A percentile compares a stretch with the other conserved stretches of the same genome.
Conservation (phyloP, 768 basidiomycete species). For the Tulasnella sp. region DNA sequence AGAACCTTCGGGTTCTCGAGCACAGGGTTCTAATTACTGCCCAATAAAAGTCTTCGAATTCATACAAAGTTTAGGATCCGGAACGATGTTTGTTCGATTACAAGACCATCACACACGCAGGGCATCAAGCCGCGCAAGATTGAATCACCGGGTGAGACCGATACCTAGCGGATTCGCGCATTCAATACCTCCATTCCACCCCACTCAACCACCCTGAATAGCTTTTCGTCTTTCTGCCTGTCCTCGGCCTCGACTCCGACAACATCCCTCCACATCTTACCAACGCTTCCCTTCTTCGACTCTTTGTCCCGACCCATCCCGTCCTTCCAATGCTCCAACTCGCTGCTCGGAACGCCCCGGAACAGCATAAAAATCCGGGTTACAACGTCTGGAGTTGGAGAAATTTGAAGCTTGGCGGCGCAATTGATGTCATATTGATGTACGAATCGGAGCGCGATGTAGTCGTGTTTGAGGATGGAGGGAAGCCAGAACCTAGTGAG, state of each 20-base stretch:
- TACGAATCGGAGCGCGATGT: conserved; percentile 51
- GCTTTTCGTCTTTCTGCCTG: conserved; percentile 40
- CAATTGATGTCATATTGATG: background rate
- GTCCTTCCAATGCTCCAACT: background rate
- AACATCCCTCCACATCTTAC: background rate
- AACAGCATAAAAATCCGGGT: background rate
- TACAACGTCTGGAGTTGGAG: background rate
- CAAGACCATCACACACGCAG: too few relatives aligned
- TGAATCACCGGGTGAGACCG: too few relatives aligned
- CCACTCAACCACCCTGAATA: conserved; percentile 54
- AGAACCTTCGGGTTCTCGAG: too few relatives aligned
- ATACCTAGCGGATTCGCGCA: background rate
- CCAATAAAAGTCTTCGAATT: too few relatives aligned
- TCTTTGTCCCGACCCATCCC: background rate
- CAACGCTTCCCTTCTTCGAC: background rate
- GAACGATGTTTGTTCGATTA: too few relatives aligned
- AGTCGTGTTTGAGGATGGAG: conserved; percentile 47
- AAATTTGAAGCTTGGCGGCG: background rate
- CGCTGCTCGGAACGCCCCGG: background rate
- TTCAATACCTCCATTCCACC: conserved; percentile 52
- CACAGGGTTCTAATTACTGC: too few relatives aligned
- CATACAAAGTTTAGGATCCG: too few relatives aligned
- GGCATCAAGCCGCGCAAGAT: too few relatives aligned
- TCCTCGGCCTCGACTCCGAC: conserved; percentile 43
- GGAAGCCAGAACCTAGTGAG: conserved; percentile 52